These are phyloP conservation scores for Fusarium stilboides DNA, from an alignment of 2,329 filamentous ascomycete species.

Conservation along the genomic window DNA sequence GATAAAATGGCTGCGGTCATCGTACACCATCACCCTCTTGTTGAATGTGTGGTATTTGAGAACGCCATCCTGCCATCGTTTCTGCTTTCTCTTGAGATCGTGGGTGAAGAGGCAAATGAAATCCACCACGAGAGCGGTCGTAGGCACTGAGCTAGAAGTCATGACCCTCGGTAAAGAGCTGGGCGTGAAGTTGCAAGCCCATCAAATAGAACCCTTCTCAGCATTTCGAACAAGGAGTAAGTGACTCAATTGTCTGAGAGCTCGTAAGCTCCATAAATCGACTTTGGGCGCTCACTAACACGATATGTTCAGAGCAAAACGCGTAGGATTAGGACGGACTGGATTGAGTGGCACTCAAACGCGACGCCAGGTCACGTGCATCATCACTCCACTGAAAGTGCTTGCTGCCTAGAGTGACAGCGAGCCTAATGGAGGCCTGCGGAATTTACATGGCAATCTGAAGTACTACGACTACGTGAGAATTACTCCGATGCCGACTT, in stretches of 20 bases:
- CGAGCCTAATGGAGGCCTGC: background rate
- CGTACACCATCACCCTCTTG: slow-evolving; percentile 90
- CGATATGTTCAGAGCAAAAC: slow-evolving; percentile 13
- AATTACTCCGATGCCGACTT: background rate
- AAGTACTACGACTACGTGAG: no score
- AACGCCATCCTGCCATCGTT: slow-evolving; percentile 93
- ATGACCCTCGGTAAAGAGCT: slow-evolving; percentile 24
- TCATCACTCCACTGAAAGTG: background rate
- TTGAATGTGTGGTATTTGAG: slow-evolving; percentile 94
- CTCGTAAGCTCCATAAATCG: background rate
- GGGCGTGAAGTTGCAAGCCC: background rate
- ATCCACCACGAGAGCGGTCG: slow-evolving; percentile 81
- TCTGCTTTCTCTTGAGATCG: slow-evolving; percentile 88
- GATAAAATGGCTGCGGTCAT: slow-evolving; percentile 83
- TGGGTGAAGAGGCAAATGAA: slow-evolving; percentile 90
- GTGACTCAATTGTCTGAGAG: no score
- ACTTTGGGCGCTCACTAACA: background rate
- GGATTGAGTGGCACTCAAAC: slow-evolving; percentile 8
- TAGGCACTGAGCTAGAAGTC: slow-evolving; percentile 33
- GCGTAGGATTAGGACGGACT: slow-evolving; percentile 16
- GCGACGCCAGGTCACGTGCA: slow-evolving; percentile 44
- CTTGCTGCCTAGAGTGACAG: slow-evolving; percentile 22
- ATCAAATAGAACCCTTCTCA: background rate
- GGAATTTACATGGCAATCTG: no score
- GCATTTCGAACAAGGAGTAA: slow-evolving; percentile 18